Percentiles rank a stretch among this genome's conserved stretches.
phyloP scores from a whole-genome alignment of 495 filamentous ascomycete species.

The Echria macrotheca region DNA sequence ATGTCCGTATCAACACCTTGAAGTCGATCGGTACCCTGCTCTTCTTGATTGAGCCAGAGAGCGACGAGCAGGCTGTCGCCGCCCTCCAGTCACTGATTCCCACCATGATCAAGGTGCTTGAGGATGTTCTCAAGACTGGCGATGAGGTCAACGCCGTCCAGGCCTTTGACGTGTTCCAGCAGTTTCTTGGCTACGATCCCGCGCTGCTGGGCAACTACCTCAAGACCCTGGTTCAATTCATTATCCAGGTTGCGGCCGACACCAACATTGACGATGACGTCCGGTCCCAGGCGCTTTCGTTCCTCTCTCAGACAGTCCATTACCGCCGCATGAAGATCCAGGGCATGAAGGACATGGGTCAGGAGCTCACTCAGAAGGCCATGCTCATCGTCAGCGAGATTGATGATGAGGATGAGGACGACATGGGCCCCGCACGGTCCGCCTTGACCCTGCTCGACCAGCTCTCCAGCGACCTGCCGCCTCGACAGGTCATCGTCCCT shows the following conservation, averaged over 20 bases:
- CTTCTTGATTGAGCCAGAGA: slow-evolving; percentile 80
- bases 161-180: slow-evolving; percentile 97
- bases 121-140: slow-evolving; percentile 66
- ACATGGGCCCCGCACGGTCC: slow-evolving; percentile 81
- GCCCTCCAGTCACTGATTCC: slow-evolving; percentile 75
- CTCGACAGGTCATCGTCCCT: slow-evolving; percentile 90
- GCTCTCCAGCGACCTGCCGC: slow-evolving; percentile 79
- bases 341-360: slow-evolving; percentile 65
- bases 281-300: slow-evolving; percentile 82
- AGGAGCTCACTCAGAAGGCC: slow-evolving; percentile 78
- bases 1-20: slow-evolving; percentile 92
- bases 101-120: slow-evolving; percentile 82
- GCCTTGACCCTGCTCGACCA: slow-evolving; percentile 85
- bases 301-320: slow-evolving; percentile 85
- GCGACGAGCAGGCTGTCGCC: slow-evolving; percentile 65
- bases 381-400: slow-evolving; percentile 86
- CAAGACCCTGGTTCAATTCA: slow-evolving; percentile 85
- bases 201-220: slow-evolving; percentile 80
- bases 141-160: slow-evolving; percentile 85
- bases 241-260: slow-evolving; percentile 79
- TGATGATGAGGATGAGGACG: slow-evolving; percentile 82
- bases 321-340: slow-evolving; percentile 96
- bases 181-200: slow-evolving; percentile 81
- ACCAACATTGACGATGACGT: slow-evolving; percentile 74
- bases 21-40: slow-evolving; percentile 85